Percentiles rank a stretch among this genome's conserved stretches.
Evolutionary conservation across 2,329 filamentous ascomycete genomes (phyloP).

Genomic region (Colletotrichum chrysophilum): DNA sequence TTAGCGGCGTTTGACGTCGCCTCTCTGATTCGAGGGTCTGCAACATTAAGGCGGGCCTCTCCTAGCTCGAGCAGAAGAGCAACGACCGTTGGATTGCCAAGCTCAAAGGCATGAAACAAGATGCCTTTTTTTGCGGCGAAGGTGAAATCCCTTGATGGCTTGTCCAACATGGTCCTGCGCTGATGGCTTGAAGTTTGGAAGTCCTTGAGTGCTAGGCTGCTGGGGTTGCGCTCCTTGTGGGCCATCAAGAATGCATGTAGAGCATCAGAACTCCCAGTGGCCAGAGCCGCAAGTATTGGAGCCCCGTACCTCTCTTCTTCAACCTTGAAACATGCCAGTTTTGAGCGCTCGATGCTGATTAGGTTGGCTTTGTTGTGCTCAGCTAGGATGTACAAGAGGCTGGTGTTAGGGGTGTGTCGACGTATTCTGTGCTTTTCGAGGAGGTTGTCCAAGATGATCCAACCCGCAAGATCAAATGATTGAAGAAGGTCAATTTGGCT

Average conservation of each 20-base stretch:
- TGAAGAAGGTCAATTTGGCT: not conserved
- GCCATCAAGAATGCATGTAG: not conserved
- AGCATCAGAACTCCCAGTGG: rapidly evolving
- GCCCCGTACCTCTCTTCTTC: not conserved
- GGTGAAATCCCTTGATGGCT: no score
- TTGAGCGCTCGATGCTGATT: rapidly evolving
- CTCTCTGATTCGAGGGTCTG: not conserved
- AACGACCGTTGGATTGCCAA: not conserved
- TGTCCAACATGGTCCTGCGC: no score
- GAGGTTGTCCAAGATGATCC: not conserved
- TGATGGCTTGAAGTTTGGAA: no score
- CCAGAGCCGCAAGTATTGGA: not conserved
- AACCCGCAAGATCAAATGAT: not conserved
- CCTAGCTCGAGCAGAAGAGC: not conserved
- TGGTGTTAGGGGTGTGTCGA: not conserved
- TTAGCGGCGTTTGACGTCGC: not conserved
- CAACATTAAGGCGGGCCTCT: rapidly evolving
- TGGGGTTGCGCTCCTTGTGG: no score
- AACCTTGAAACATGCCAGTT: not conserved
- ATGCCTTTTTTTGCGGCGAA: rapidly evolving
- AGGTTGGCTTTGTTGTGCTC: not conserved
- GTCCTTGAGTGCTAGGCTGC: no score
- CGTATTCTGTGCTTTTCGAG: not conserved
- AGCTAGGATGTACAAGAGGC: not conserved
- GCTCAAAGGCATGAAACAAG: rapidly evolving